Percentiles rank a stretch among this genome's conserved stretches.
These are phyloP conservation scores for Backusella luteola DNA, from an alignment of 192 early-diverging fungal genomes.

Conservation along the genomic window DNA sequence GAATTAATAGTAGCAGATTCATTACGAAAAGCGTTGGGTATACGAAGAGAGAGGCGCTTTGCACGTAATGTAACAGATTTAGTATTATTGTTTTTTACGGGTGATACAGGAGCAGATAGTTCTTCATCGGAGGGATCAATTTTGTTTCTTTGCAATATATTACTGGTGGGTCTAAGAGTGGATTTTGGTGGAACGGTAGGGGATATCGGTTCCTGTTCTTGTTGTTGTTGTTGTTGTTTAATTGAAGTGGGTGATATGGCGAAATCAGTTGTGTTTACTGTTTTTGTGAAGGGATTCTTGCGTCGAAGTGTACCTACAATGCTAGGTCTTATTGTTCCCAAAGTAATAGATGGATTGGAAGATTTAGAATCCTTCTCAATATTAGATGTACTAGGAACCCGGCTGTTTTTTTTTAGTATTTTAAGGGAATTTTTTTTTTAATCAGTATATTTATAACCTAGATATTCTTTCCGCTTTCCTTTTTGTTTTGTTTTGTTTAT, in stretches of 20 bases:
- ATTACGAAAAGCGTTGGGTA: constrained; percentile 23
- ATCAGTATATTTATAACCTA: background rate
- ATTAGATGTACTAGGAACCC: background rate
- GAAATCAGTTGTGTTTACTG: constrained; percentile 3
- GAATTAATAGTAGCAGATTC: background rate
- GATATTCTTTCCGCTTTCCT: background rate
- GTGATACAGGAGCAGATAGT: background rate
- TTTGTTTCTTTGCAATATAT: constrained; percentile 16
- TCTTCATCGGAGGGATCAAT: constrained; percentile 14
- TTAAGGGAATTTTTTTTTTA: background rate
- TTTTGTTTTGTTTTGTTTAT: background rate
- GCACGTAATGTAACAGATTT: background rate
- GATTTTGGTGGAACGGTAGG: constrained; percentile 21
- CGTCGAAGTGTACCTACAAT: constrained; percentile 28
- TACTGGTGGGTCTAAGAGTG: constrained; percentile 15
- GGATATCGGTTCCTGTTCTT: background rate
- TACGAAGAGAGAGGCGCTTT: constrained; percentile 21
- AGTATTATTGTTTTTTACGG: background rate
- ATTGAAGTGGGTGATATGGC: constrained; percentile 1
- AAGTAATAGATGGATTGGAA: background rate
- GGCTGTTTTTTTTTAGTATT: background rate
- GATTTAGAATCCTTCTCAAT: background rate
- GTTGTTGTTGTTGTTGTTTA: background rate
- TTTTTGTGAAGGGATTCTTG: constrained; percentile 24
- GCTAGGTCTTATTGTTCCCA: background rate